Evolutionary conservation across 345 rosid genomes (phyloP).

Genomic region (Trapa incisa): DNA sequence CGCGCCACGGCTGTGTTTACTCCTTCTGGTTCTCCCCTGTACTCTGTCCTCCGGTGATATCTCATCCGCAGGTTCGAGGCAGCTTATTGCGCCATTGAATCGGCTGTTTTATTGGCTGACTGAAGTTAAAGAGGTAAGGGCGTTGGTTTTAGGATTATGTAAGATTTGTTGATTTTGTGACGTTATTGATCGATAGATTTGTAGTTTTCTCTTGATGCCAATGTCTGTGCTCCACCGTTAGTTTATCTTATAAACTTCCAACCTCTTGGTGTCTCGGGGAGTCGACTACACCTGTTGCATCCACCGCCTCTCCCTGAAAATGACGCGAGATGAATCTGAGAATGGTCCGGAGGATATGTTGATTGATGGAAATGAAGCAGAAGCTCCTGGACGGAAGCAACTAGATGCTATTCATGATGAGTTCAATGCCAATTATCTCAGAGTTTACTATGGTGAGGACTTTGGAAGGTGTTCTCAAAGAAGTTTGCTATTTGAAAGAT

Average conservation of each 20-base stretch:
- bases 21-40: not conserved
- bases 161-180: not conserved
- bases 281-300: not conserved
- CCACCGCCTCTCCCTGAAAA: conserved; percentile 1
- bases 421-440: conserved; percentile 48
- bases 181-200: not conserved
- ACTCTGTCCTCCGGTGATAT: not conserved
- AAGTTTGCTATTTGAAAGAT: not conserved
- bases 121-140: not conserved
- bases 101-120: not conserved
- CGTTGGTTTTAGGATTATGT: not conserved
- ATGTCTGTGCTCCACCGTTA: not conserved
- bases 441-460: conserved; percentile 52
- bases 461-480: not conserved
- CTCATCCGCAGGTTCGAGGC: not conserved
- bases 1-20: not conserved
- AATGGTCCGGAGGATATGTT: conserved; percentile 39
- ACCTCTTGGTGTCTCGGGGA: not conserved
- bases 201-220: not conserved
- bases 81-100: not conserved
- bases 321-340: conserved; percentile 32
- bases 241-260: not conserved
- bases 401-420: conserved; percentile 25
- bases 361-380: conserved; percentile 27
- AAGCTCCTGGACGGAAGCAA: conserved; percentile 12